Conservation (phyloP, 1,284 basidiomycete genomes). For the Ustilago shanxiensis region DNA sequence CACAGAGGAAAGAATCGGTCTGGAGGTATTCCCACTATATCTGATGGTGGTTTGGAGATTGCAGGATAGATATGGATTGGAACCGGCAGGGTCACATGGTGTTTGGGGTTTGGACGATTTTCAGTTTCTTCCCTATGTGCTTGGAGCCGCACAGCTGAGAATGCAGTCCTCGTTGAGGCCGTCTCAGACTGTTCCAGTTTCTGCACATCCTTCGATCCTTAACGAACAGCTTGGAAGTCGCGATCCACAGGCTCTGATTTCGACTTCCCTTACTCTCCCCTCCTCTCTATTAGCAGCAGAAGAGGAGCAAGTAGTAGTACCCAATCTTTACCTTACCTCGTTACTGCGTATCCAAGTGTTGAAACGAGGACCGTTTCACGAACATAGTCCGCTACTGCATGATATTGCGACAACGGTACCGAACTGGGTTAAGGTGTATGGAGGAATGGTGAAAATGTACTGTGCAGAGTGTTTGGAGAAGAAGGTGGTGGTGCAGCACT, state of each 20-base stretch:
- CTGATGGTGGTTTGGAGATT: conserved; percentile 84
- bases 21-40: conserved; percentile 82
- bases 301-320: conserved; percentile 11
- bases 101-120: conserved; percentile 98
- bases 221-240: conserved; percentile 2
- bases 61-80: conserved; percentile 89
- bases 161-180: conserved; percentile 31
- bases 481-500: conserved; percentile 95
- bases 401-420: conserved; percentile 87
- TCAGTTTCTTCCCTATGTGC: conserved; percentile 88
- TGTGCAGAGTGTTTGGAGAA: conserved; percentile 94
- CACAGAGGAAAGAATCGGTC: conserved; percentile 58
- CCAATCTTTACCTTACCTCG: conserved; percentile 71
- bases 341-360: conserved; percentile 75
- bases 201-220: conserved; percentile 17
- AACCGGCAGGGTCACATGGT: conserved; percentile 96
- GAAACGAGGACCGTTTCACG: conserved; percentile 61
- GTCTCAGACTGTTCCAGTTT: conserved; percentile 10
- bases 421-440: conserved; percentile 89
- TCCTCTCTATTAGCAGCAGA: conserved; percentile 10
- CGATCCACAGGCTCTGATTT: conserved; percentile 18
- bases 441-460: conserved; percentile 95
- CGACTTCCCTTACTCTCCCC: background rate
- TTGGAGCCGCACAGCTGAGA: conserved; percentile 89
- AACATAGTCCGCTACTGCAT: conserved; percentile 79